Base-by-base conservation (phyloP, 2,329 filamentous ascomycete genomes). In the Fusarium sp. region DNA sequence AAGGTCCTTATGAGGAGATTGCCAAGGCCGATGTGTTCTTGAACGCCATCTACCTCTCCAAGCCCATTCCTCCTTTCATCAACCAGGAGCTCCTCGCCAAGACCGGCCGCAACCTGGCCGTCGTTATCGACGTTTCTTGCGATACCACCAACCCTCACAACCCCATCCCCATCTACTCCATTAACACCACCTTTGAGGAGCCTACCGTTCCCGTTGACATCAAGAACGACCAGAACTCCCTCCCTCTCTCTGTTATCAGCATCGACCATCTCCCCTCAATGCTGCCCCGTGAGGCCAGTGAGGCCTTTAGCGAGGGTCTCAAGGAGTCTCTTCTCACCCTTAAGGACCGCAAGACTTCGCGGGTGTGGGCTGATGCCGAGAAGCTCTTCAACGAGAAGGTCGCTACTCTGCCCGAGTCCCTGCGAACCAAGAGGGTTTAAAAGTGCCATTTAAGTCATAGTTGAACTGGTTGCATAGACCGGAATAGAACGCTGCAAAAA, bases 211-310 rank as follows among this genome's bases (percentile, higher is more conserved):
- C 90, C 1, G 92, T 96, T 24, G 83, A 88, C 34, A 80, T 89
- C 85, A 69, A 88, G 82, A 75, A 85, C 80, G 78, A 83, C 56
- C 70, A 76, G 48, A 77, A 77, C 68, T 82, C 83, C 54, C 87
- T 89, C 1, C 86, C 87, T 9, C 82, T 97, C 58, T 90, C 88
- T 48, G 92, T 98, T 72, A 97, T 98, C 80, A 92, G 90, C 78
- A 96, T 97, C 75, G 93, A 97, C 80, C 93, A 97, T 77, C 85
- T 97, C 53, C 93, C 94, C 6, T 92, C 90, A 54, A 87, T 98
- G 71, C 85, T 98, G 38, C 93, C 95, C 2, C 87, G 95, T 54
- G 95, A 98, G 82, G 91, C 94, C 26, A 94, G 90, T 43, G 94
- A 98, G 82, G 91, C 91, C 20, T 98, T 97, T 83, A 93, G 91